Percentiles rank a stretch among this genome's conserved stretches.
These are phyloP conservation scores for Bryum argenteum DNA, from an alignment of 225 moss, liverwort and hornwort genomes.

Conservation along the genomic window DNA sequence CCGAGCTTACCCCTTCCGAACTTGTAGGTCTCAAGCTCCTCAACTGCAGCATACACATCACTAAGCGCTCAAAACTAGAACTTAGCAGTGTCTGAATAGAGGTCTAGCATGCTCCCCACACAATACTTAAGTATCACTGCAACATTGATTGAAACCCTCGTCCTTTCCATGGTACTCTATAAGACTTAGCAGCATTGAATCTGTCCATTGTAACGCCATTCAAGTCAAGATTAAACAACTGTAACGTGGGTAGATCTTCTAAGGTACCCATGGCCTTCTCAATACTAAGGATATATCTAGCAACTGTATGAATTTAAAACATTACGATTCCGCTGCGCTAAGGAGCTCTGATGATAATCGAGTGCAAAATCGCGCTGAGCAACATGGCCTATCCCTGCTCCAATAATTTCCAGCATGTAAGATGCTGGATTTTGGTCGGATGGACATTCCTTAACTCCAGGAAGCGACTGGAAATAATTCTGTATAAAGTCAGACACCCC, in stretches of 20 bases:
- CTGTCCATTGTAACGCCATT: too few species aligned
- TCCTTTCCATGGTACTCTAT: too few species aligned
- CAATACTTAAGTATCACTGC: neutral
- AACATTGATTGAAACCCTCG: too few species aligned
- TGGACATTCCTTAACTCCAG: constrained; percentile 68
- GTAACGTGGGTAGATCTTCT: neutral
- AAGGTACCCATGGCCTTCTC: neutral
- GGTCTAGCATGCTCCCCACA: neutral
- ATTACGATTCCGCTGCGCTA: constrained; percentile 69
- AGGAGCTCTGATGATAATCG: constrained; percentile 71
- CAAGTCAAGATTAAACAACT: neutral
- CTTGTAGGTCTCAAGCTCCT: constrained; percentile 61
- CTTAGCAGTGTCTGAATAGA: neutral
- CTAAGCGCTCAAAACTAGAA: neutral
- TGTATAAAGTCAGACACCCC: constrained; percentile 26
- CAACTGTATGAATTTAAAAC: constrained; percentile 7
- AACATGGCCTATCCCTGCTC: constrained; percentile 82
- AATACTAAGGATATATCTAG: neutral
- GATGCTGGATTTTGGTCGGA: constrained; percentile 90
- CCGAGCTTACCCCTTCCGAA: constrained; percentile 84
- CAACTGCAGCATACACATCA: constrained; percentile 45
- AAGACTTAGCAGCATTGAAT: too few species aligned
- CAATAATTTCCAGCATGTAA: constrained; percentile 87
- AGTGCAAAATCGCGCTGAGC: constrained; percentile 76
- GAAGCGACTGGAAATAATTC: constrained; percentile 83